These are phyloP conservation scores for Magnolia sinica DNA, from an alignment of 164 flowering plant genomes.

Conservation along the genomic window DNA sequence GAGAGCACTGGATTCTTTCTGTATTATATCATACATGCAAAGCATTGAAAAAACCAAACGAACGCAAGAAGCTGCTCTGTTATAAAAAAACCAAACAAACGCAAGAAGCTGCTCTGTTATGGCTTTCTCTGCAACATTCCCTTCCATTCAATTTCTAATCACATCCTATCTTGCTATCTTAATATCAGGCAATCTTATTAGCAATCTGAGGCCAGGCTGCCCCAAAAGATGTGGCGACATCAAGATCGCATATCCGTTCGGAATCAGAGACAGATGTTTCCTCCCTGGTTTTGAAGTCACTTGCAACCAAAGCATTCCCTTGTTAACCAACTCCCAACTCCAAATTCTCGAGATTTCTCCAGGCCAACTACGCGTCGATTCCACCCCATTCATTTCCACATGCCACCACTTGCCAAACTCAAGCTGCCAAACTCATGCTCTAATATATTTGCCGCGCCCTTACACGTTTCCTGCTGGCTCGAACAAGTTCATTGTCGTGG, in stretches of 20 bases:
- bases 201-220: background rate
- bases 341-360: background rate
- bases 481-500: background rate
- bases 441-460: background rate
- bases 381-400: background rate
- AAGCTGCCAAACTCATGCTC: background rate
- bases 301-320: conserved; percentile 1
- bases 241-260: background rate
- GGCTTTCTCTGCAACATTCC: background rate
- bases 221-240: background rate
- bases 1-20: background rate
- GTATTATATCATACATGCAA: background rate
- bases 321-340: background rate
- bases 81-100: too few relatives aligned
- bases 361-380: background rate
- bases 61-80: background rate
- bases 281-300: background rate
- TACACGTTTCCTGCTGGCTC: background rate
- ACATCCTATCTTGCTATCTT: background rate
- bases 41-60: background rate
- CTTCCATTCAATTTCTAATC: background rate
- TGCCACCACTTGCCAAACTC: background rate
- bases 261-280: background rate
- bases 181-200: background rate
- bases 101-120: background rate